Conservation (phyloP, 2,329 filamentous ascomycete genomes). For the Pseudogymnoascus sp. region DNA sequence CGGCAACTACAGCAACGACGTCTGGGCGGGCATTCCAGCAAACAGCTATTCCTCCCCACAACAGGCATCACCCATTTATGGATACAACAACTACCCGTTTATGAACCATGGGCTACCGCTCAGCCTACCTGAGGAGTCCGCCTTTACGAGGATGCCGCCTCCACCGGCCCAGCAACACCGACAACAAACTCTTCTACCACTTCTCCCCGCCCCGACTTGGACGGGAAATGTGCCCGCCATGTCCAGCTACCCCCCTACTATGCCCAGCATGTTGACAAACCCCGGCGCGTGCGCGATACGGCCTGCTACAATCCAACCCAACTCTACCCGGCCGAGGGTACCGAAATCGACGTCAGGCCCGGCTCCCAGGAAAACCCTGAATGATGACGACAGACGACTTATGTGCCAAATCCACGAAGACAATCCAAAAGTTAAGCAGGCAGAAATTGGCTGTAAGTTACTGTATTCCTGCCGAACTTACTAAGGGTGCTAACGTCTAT, state of each 20-base stretch:
- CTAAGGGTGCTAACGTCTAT: slow-evolving; percentile 26
- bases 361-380: slow-evolving; percentile 78
- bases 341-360: slow-evolving; percentile 42
- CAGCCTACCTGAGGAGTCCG: slow-evolving; percentile 50
- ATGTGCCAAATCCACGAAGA: slow-evolving; percentile 95
- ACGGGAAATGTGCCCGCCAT: slow-evolving; percentile 27
- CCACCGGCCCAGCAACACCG: slow-evolving; percentile 36
- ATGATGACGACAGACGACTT: slow-evolving; percentile 76
- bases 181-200: slow-evolving; percentile 58
- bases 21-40: slow-evolving; percentile 47
- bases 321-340: slow-evolving; percentile 42
- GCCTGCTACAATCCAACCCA: slow-evolving; percentile 47
- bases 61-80: slow-evolving; percentile 61
- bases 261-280: slow-evolving; percentile 77
- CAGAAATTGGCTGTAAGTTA: slow-evolving; percentile 76
- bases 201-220: slow-evolving; percentile 45
- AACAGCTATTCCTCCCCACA: slow-evolving; percentile 39
- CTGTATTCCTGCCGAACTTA: not conserved
- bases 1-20: slow-evolving; percentile 38
- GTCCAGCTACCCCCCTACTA: slow-evolving; percentile 64
- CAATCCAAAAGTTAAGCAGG: slow-evolving; percentile 85
- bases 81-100: slow-evolving; percentile 59
- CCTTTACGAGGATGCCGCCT: slow-evolving; percentile 47
- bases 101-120: slow-evolving; percentile 48
- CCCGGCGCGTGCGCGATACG: slow-evolving; percentile 56